phyloP scores from a whole-genome alignment of 1,284 basidiomycete genomes.

The Irpex lacteus region DNA sequence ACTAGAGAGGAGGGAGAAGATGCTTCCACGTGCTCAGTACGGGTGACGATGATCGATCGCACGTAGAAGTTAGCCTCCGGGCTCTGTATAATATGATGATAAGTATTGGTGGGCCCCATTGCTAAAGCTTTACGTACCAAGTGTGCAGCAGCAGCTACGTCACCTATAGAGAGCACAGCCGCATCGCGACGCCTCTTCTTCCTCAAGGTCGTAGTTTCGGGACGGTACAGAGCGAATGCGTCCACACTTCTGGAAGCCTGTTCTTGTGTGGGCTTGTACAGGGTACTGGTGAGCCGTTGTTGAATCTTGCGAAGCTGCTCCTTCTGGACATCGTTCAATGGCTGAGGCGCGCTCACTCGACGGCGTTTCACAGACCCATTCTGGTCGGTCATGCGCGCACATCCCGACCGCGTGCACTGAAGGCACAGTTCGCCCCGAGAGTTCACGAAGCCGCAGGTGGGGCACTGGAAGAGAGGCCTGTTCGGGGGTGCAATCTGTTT shows the following conservation, averaged over 20 bases:
- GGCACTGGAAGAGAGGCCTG: conserved; percentile 49
- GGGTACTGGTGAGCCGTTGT: conserved; percentile 8
- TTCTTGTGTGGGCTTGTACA: background rate
- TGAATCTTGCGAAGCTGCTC: conserved; percentile 25
- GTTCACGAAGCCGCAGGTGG: conserved; percentile 49
- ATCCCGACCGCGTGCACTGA: conserved; percentile 50
- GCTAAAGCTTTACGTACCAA: conserved; percentile 4
- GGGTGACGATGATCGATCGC: conserved; percentile 3
- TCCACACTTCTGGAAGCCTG: background rate
- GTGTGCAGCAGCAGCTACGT: background rate
- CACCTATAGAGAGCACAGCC: conserved; percentile 7
- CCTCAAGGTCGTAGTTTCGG: background rate
- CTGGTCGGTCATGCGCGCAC: conserved; percentile 33
- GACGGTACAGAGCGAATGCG: background rate
- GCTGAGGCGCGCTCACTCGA: conserved; percentile 38
- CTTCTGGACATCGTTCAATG: conserved; percentile 30
- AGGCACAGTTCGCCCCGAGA: conserved; percentile 49
- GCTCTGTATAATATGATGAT: background rate
- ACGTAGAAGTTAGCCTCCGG: conserved; percentile 5
- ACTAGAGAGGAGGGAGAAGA: background rate
- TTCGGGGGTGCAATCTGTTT: conserved; percentile 42
- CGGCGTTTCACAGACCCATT: conserved; percentile 25
- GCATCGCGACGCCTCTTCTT: conserved; percentile 11
- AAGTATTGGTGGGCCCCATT: background rate
- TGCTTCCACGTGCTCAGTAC: background rate